phyloP scores from a whole-genome alignment of 78 protist species.

The Creolimax fragrantissima region DNA sequence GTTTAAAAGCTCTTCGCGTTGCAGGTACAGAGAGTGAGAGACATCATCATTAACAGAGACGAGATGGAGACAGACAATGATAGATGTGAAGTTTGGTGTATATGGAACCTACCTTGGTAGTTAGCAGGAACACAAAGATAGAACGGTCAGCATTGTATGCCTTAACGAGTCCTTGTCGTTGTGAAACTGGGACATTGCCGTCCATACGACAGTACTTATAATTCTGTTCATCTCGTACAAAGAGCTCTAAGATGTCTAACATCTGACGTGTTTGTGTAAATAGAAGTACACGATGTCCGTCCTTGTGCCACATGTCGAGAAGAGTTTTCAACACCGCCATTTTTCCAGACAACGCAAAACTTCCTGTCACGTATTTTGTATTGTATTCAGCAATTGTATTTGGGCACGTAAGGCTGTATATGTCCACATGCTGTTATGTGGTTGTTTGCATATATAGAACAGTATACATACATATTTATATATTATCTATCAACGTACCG shows the following conservation, averaged over 20 bases:
- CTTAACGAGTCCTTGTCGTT: conserved; percentile 40
- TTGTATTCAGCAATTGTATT: background rate
- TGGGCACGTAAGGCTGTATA: background rate
- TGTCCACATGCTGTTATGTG: background rate
- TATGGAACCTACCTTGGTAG: conserved; percentile 77
- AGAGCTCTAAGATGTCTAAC: conserved; percentile 78
- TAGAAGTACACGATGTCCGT: conserved; percentile 66
- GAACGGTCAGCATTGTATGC: conserved; percentile 35
- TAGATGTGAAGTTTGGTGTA: too few relatives aligned
- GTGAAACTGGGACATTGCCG: conserved; percentile 73
- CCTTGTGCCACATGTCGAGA: conserved; percentile 67
- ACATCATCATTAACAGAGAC: too few relatives aligned
- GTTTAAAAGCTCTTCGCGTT: too few relatives aligned
- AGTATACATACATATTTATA: too few relatives aligned
- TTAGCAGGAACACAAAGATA: conserved; percentile 77
- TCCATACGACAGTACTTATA: conserved; percentile 72
- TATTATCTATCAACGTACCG: too few relatives aligned
- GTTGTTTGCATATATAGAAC: too few relatives aligned
- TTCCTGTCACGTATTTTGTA: too few relatives aligned
- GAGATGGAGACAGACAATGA: too few relatives aligned
- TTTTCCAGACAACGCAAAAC: conserved; percentile 58
- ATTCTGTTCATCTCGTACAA: background rate
- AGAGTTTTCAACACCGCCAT: conserved; percentile 57
- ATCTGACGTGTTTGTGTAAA: conserved; percentile 90
- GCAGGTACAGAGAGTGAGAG: too few relatives aligned